A percentile compares a stretch with the other conserved stretches of the same genome.
Conservation (phyloP, 371 early-diverging fungal species). For the Globomyces sp. region DNA sequence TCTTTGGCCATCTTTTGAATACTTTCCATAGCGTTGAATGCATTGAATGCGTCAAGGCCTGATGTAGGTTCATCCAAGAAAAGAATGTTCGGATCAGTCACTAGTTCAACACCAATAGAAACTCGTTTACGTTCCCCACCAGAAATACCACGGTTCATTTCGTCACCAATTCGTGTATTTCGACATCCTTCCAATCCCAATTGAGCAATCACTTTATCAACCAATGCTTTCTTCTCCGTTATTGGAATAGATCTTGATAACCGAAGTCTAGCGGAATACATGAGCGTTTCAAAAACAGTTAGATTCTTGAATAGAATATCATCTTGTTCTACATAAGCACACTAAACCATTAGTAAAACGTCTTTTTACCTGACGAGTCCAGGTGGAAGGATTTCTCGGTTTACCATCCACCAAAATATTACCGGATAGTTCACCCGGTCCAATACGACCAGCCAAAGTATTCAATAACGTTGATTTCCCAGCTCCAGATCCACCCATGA, state of each 20-base stretch:
- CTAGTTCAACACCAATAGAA: constrained; percentile 88
- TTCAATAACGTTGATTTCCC: constrained; percentile 87
- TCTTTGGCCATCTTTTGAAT: constrained; percentile 54
- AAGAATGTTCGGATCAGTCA: constrained; percentile 64
- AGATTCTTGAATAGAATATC: constrained; percentile 69
- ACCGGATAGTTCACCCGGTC: constrained; percentile 73
- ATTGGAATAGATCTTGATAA: constrained; percentile 60
- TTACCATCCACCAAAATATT: constrained; percentile 78
- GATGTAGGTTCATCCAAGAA: constrained; percentile 88
- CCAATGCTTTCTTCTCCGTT: constrained; percentile 55
- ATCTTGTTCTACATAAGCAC: constrained; percentile 92
- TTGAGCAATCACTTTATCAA: constrained; percentile 64
- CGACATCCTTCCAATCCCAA: constrained; percentile 70
- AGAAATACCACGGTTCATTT: constrained; percentile 65
- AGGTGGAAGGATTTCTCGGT: constrained; percentile 24
- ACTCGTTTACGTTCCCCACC: constrained; percentile 92
- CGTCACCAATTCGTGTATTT: constrained; percentile 63
- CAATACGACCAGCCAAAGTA: constrained; percentile 84
- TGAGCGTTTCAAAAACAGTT: constrained; percentile 87
- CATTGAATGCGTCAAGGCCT: constrained; percentile 71
- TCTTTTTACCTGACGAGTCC: constrained; percentile 3
- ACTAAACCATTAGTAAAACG: background rate
- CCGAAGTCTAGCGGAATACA: constrained; percentile 80
- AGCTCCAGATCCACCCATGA: constrained; percentile 68
- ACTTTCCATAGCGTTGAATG: constrained; percentile 55